These are phyloP conservation scores for Pestalotiopsis sp. DNA, from an alignment of 2,329 filamentous ascomycete genomes.

Conservation along the genomic window DNA sequence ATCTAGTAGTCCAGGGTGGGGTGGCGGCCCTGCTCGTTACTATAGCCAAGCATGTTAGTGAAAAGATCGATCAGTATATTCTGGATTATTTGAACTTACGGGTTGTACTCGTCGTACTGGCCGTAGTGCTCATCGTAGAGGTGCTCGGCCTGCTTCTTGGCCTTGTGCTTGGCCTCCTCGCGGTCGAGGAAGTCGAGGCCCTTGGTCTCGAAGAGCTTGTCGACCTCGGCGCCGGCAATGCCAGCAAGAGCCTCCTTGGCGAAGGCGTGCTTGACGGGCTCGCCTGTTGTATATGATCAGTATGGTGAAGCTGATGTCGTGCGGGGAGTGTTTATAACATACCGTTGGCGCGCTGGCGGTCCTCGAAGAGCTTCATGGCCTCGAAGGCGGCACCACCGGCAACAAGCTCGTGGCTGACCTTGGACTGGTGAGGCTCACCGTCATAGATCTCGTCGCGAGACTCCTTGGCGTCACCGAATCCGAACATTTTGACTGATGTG, in stretches of 20 bases:
- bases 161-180: constrained; percentile 61
- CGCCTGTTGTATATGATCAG: constrained; percentile 48
- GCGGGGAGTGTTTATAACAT: constrained; percentile 25
- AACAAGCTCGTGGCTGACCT: constrained; percentile 73
- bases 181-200: constrained; percentile 63
- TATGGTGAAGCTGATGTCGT: neutral
- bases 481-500: constrained; percentile 10
- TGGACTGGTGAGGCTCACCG: constrained; percentile 56
- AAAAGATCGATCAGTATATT: no score
- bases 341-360: constrained; percentile 73
- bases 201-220: constrained; percentile 75
- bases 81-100: constrained; percentile 43
- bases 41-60: neutral
- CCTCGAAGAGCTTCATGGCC: constrained; percentile 80
- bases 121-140: constrained; percentile 68
- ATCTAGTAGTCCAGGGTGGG: constrained; percentile 1
- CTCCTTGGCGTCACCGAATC: constrained; percentile 38
- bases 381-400: constrained; percentile 78
- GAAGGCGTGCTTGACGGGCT: constrained; percentile 71
- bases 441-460: constrained; percentile 48
- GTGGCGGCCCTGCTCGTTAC: constrained; percentile 2
- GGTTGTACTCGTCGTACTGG: constrained; percentile 55
- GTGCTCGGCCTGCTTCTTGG: constrained; percentile 58
- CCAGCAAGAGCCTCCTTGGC: constrained; percentile 79
- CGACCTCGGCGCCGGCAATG: constrained; percentile 74